Evolutionary conservation across 164 flowering plant genomes (phyloP).

Genomic region (Aristolochia californica): DNA sequence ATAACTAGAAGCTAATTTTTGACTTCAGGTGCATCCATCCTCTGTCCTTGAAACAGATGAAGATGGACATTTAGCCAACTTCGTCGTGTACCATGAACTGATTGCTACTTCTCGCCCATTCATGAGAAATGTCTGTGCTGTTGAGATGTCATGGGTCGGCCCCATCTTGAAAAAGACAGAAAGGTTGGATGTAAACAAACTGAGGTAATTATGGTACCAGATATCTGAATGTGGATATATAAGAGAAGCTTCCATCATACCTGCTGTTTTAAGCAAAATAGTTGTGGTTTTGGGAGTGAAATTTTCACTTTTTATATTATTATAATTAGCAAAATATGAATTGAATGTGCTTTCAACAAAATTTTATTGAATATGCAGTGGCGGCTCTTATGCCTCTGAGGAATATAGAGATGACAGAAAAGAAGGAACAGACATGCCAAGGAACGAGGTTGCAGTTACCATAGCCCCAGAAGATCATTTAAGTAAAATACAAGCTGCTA

Average conservation of each 20-base stretch:
- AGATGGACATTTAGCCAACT: constrained; percentile 65
- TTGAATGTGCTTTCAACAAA: neutral
- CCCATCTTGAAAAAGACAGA: constrained; percentile 65
- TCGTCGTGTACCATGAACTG: constrained; percentile 63
- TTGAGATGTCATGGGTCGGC: constrained; percentile 64
- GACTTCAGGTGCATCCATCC: constrained; percentile 76
- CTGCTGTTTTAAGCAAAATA: neutral
- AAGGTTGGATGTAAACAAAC: constrained; percentile 47
- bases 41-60: constrained; percentile 67
- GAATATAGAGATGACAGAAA: constrained; percentile 16
- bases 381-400: constrained; percentile 22
- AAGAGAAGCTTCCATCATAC: too few species aligned
- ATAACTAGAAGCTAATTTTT: too few species aligned
- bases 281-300: neutral
- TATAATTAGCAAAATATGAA: neutral
- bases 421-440: constrained; percentile 11
- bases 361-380: constrained; percentile 26
- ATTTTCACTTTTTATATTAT: neutral
- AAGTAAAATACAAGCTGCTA: constrained; percentile 54
- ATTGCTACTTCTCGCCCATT: constrained; percentile 56
- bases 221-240: neutral
- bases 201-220: constrained; percentile 34
- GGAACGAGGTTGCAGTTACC: constrained; percentile 18
- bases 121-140: constrained; percentile 63
- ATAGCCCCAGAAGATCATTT: constrained; percentile 30